A percentile compares a stretch with the other conserved stretches of the same genome.
These are phyloP conservation scores for Filobasidium floriforme DNA, from an alignment of 768 basidiomycete genomes.

Conservation along the genomic window DNA sequence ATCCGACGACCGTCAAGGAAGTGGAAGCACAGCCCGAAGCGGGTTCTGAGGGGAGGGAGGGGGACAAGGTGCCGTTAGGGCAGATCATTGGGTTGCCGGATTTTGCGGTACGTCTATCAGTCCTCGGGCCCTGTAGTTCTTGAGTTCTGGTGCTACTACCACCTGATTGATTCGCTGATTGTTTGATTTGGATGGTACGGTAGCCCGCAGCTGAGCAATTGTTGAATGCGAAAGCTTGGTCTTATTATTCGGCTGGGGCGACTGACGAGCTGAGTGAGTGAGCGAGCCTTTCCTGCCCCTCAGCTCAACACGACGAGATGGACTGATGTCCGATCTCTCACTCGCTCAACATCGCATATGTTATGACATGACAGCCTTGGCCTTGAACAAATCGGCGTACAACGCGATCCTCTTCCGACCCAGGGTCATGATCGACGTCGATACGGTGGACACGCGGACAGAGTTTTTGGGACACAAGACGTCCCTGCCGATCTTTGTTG, in stretches of 20 bases:
- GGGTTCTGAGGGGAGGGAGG: conserved; percentile 21
- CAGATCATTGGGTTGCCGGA: conserved; percentile 44
- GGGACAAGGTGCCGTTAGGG: conserved; percentile 35
- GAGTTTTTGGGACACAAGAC: conserved; percentile 42
- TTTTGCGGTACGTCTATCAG: conserved; percentile 35
- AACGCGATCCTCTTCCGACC: conserved; percentile 45
- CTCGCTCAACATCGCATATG: no score
- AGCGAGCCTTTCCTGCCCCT: no score
- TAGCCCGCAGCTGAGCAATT: conserved; percentile 36
- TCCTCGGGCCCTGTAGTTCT: no score
- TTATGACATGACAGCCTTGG: conserved; percentile 36
- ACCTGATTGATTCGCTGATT: no score
- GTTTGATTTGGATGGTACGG: background rate
- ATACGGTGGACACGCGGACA: conserved; percentile 38
- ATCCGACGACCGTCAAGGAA: conserved; percentile 36
- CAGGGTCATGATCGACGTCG: conserved; percentile 42
- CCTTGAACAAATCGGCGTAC: conserved; percentile 33
- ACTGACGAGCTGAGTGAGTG: conserved; percentile 44
- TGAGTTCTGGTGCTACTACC: no score
- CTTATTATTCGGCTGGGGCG: conserved; percentile 42
- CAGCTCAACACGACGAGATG: no score
- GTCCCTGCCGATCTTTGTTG: conserved; percentile 45
- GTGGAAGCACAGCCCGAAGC: conserved; percentile 17
- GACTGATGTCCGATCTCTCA: no score
- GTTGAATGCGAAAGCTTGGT: conserved; percentile 43